A percentile compares a stretch with the other conserved stretches of the same genome.
Evolutionary conservation across 208 protist species (phyloP).

Genomic region (Trypanosoma boissoni): DNA sequence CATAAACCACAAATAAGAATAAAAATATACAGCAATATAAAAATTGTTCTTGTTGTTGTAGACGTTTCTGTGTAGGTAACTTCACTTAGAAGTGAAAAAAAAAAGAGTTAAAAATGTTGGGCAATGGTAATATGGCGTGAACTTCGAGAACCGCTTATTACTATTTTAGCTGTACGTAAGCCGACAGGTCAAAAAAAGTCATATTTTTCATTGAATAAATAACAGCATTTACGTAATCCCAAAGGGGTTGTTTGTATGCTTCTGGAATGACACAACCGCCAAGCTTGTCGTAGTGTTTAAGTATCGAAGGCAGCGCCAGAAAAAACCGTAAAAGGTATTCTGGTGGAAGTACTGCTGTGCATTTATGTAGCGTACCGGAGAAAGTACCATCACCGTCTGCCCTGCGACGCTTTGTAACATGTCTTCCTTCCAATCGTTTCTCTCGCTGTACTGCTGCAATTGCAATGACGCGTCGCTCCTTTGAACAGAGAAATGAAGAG

Average conservation of each 20-base stretch:
- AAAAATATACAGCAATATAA: too few species aligned
- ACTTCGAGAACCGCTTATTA: not conserved
- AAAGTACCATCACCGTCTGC: conserved; percentile 7
- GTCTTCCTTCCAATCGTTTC: conserved; percentile 18
- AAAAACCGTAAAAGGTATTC: conserved; percentile 83
- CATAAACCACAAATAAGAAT: conserved; percentile 4
- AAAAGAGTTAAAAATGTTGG: conserved; percentile 17
- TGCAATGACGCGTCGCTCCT: conserved; percentile 42
- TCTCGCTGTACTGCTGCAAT: conserved; percentile 30
- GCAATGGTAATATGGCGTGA: too few species aligned
- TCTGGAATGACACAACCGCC: conserved; percentile 52
- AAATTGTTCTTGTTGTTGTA: too few species aligned
- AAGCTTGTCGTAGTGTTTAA: conserved; percentile 83
- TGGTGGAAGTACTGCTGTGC: conserved; percentile 57
- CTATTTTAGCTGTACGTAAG: conserved; percentile 59
- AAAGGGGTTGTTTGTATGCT: conserved; percentile 56
- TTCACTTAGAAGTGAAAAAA: too few species aligned
- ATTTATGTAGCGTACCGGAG: conserved; percentile 24
- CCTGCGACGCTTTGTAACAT: conserved; percentile 11
- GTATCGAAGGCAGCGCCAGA: conserved; percentile 61
- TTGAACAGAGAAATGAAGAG: conserved; percentile 57
- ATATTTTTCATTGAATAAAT: conserved; percentile 44
- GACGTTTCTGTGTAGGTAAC: too few species aligned
- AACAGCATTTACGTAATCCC: conserved; percentile 57
- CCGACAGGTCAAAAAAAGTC: conserved; percentile 30